Base-by-base conservation (phyloP, 129 eudicot genomes). In the Artemisia argyi region DNA sequence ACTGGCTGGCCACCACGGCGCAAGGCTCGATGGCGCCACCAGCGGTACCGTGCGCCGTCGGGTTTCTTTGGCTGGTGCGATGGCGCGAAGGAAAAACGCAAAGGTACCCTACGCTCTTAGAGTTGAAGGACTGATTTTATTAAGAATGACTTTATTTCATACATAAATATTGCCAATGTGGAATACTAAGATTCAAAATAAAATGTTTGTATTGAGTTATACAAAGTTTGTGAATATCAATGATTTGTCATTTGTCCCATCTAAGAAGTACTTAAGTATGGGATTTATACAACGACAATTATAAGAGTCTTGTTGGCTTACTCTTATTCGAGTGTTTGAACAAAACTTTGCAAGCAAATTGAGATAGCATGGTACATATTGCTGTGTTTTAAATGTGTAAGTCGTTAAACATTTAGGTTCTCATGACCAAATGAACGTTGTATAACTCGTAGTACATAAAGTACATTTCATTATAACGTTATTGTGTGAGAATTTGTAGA, bases 301-400 rank as follows among this genome's bases (percentile, higher is more conserved):
- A 18, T 39, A 6, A 39, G 28, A 50, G 32, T 63, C 46, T 16
- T 69, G 49, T 69, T 53, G 15, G 51, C 51, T 73, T 18, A 62
- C 49, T 3, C 46, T 73, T 13, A 19, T 58, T 47, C 4, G 78
- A 73, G 78, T 73, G 71, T 62, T 73, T 73, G 71, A 73, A 55
- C 71, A 63, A 73, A 73, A 73, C 64, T 32, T 30, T 50, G 17
- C 55, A 61, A 73, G 46, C 78, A 63, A 51, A 73, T 35, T 73
- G 26, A 51, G 53, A 73, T 62, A 42, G 9, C 46, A 39, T 39
- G 46, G 46, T 39, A 6, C 7, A 51, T 30, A 49, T 62, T 65
- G 63, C 44, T 7, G 62, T 73, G 62, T 62, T 73, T 61, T 50
- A 62, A 32, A 61, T 11, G 46, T 3, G 8, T 12, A 28, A 12